A percentile compares a stretch with the other conserved stretches of the same genome.
Evolutionary conservation across 78 protist genomes (phyloP).

Genomic region (Salpingoeca rosetta): DNA sequence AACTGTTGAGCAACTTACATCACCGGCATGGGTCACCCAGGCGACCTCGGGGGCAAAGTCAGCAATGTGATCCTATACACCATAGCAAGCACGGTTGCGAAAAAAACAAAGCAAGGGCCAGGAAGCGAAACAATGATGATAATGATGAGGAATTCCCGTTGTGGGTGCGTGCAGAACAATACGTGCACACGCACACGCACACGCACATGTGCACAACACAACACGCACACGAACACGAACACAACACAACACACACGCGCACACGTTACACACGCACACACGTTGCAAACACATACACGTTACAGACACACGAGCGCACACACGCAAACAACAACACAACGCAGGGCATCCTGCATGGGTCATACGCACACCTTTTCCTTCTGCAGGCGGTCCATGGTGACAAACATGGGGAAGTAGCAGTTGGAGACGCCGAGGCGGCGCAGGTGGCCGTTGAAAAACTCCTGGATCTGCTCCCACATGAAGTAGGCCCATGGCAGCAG

Average conservation of each 20-base stretch:
- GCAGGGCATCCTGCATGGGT: neutral
- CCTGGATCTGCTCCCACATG: conserved; percentile 78
- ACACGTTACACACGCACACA: too few relatives aligned
- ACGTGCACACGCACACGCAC: too few relatives aligned
- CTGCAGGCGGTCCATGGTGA: conserved; percentile 54
- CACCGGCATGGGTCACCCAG: conserved; percentile 94
- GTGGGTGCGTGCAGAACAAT: neutral
- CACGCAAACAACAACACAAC: neutral
- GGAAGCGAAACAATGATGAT: too few relatives aligned
- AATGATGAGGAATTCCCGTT: too few relatives aligned
- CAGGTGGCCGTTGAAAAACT: conserved; percentile 46
- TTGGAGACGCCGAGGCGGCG: conserved; percentile 76
- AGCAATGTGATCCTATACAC: conserved; percentile 68
- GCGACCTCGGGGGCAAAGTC: conserved; percentile 89
- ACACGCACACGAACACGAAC: neutral
- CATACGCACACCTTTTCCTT: conserved; percentile 30
- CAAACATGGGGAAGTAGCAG: conserved; percentile 93
- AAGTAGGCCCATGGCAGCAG: conserved; percentile 80
- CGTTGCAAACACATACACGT: neutral
- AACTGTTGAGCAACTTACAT: too few relatives aligned
- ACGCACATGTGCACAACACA: neutral
- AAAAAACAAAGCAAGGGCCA: too few relatives aligned
- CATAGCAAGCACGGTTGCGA: neutral
- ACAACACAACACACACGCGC: too few relatives aligned
- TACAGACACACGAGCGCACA: neutral